These are phyloP conservation scores for Fraxinus albicans DNA, from an alignment of 305 asterid genomes.

Conservation along the genomic window DNA sequence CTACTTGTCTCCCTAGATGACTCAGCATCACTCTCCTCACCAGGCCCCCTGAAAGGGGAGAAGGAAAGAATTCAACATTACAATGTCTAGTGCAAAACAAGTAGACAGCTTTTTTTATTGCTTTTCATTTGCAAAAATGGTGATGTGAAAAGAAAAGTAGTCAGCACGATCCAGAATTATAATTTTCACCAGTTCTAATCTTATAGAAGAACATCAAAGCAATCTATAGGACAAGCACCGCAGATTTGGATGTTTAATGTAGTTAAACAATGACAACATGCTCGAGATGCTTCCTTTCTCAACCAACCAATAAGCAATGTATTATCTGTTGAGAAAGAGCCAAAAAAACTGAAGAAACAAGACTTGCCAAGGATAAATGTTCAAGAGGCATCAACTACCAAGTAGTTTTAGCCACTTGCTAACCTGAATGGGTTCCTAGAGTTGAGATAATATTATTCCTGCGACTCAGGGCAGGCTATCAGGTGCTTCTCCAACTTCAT, in stretches of 20 bases:
- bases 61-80: background rate
- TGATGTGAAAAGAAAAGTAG: background rate
- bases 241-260: background rate
- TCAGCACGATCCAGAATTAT: background rate
- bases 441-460: constrained; percentile 1
- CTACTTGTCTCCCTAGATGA: constrained; percentile 38
- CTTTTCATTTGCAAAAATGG: background rate
- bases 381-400: constrained; percentile 22
- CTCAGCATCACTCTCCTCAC: constrained; percentile 41
- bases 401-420: constrained; percentile 15
- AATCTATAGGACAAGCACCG: background rate
- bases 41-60: constrained; percentile 30
- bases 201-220: constrained; percentile 1
- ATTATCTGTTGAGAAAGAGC: constrained; percentile 1
- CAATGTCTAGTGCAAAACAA: background rate
- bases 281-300: background rate
- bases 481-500: constrained; percentile 16
- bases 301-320: background rate
- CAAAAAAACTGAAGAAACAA: constrained; percentile 10
- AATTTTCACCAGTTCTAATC: background rate
- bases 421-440: constrained; percentile 7
- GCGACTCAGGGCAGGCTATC: constrained; percentile 15
- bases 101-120: constrained; percentile 5
- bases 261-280: background rate
- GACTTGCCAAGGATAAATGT: constrained; percentile 12